A percentile compares a stretch with the other conserved stretches of the same genome.
Evolutionary conservation across 495 filamentous ascomycete genomes (phyloP).

Genomic region (Penicillium mononematosum): DNA sequence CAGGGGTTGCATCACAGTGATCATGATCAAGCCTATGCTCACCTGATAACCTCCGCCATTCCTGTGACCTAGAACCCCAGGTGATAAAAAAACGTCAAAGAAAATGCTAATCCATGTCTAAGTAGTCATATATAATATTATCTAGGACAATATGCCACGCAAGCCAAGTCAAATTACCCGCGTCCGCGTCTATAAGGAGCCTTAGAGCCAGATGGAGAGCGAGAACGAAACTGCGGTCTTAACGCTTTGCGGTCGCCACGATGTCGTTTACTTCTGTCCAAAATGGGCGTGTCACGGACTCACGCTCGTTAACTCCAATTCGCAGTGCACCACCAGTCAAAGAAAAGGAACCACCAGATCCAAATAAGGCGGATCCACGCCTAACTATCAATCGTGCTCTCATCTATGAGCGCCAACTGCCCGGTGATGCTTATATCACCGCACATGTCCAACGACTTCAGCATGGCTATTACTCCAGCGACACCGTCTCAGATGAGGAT

Average conservation of each 20-base stretch:
- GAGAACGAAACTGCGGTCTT: slow-evolving; percentile 14
- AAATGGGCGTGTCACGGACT: neutral
- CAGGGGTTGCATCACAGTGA: slow-evolving; percentile 2
- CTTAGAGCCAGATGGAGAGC: slow-evolving; percentile 24
- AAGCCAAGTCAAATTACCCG: neutral
- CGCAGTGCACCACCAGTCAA: slow-evolving; percentile 3
- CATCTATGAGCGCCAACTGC: slow-evolving; percentile 52
- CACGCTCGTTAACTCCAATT: neutral
- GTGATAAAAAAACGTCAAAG: slow-evolving; percentile 25
- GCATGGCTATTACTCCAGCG: slow-evolving; percentile 48
- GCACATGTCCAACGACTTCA: slow-evolving; percentile 52
- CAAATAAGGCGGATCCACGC: slow-evolving; percentile 44
- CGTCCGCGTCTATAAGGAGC: slow-evolving; percentile 7
- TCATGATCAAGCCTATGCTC: slow-evolving; percentile 8
- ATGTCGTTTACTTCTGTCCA: slow-evolving; percentile 17
- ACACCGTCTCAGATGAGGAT: slow-evolving; percentile 39
- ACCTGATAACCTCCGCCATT: slow-evolving; percentile 20
- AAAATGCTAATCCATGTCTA: neutral
- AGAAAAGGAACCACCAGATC: slow-evolving; percentile 24
- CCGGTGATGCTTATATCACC: slow-evolving; percentile 51
- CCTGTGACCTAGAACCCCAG: slow-evolving; percentile 19
- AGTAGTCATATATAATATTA: neutral
- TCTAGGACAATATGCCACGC: slow-evolving; percentile 1
- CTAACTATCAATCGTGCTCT: slow-evolving; percentile 46
- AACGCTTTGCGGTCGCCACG: slow-evolving; percentile 3